phyloP scores from a whole-genome alignment of 2,329 filamentous ascomycete species.

The Aspergillus glaucus region DNA sequence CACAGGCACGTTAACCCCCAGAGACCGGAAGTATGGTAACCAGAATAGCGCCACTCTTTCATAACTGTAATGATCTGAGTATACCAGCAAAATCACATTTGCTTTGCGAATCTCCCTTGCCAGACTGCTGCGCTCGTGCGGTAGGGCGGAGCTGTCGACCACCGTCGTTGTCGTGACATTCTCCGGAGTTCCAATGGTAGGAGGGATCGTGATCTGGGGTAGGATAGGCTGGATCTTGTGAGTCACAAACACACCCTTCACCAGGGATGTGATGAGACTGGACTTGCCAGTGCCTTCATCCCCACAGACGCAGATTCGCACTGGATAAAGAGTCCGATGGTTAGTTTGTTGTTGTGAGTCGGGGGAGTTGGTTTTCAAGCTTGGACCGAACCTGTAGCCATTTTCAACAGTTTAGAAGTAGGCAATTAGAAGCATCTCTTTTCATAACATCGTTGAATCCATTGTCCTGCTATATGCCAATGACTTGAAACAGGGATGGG shows the following conservation, averaged over 20 bases:
- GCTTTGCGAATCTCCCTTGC: constrained; percentile 93
- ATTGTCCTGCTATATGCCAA: not conserved
- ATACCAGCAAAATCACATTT: constrained; percentile 94
- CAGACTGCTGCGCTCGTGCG: constrained; percentile 82
- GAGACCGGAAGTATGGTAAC: constrained; percentile 95
- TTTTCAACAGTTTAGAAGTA: constrained; percentile 5
- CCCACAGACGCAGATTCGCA: constrained; percentile 92
- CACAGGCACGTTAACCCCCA: constrained; percentile 97
- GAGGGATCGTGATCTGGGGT: constrained; percentile 90
- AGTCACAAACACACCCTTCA: constrained; percentile 94
- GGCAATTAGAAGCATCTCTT: constrained; percentile 1
- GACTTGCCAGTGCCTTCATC: constrained; percentile 95
- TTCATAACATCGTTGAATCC: constrained; percentile 10
- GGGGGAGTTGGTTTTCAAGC: not conserved
- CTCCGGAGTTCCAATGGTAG: constrained; percentile 85
- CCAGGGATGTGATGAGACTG: constrained; percentile 86
- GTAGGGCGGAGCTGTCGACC: constrained; percentile 92
- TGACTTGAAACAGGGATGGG: not conserved
- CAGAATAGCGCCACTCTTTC: constrained; percentile 94
- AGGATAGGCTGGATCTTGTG: constrained; percentile 93
- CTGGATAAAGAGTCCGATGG: constrained; percentile 35
- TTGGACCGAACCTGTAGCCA: constrained; percentile 20
- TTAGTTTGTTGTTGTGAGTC: not conserved
- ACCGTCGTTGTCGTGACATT: constrained; percentile 91
- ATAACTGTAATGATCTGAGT: constrained; percentile 98